Percentiles rank a stretch among this genome's conserved stretches.
Conservation (phyloP, 2,329 filamentous ascomycete species). For the Huntiella abstrusa region DNA sequence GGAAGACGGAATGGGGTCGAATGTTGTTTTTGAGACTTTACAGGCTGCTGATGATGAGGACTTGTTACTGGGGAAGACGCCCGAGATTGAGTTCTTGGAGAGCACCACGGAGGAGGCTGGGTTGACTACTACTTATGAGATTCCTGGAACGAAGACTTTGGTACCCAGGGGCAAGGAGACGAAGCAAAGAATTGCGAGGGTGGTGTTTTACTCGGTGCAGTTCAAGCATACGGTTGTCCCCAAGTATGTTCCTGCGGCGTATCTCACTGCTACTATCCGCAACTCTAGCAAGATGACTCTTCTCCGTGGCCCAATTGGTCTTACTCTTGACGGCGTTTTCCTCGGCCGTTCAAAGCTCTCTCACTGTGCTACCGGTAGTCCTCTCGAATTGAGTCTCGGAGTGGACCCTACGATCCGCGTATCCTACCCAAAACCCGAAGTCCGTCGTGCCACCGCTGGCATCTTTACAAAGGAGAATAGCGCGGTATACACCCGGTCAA, state of each 20-base stretch:
- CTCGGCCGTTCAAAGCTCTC: conserved; percentile 37
- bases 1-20: too few relatives aligned
- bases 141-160: conserved; percentile 38
- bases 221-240: conserved; percentile 41
- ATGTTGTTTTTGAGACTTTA: conserved; percentile 1
- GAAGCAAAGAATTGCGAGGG: conserved; percentile 40
- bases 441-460: conserved; percentile 30
- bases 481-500: conserved; percentile 28
- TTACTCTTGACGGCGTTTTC: conserved; percentile 46
- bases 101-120: conserved; percentile 39
- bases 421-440: conserved; percentile 35
- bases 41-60: neutral
- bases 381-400: conserved; percentile 36
- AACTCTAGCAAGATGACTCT: conserved; percentile 38
- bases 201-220: conserved; percentile 29
- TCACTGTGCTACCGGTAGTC: conserved; percentile 34
- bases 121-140: conserved; percentile 40
- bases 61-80: conserved; percentile 7
- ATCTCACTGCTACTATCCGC: conserved; percentile 36
- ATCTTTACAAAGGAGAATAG: conserved; percentile 35
- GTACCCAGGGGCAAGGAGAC: conserved; percentile 29
- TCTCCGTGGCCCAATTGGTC: conserved; percentile 32
- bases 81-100: conserved; percentile 28
- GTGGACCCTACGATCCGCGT: conserved; percentile 39
- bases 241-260: conserved; percentile 40